Conservation (phyloP, 805 yeast species). For the Cyberlindnera euphorbiae region DNA sequence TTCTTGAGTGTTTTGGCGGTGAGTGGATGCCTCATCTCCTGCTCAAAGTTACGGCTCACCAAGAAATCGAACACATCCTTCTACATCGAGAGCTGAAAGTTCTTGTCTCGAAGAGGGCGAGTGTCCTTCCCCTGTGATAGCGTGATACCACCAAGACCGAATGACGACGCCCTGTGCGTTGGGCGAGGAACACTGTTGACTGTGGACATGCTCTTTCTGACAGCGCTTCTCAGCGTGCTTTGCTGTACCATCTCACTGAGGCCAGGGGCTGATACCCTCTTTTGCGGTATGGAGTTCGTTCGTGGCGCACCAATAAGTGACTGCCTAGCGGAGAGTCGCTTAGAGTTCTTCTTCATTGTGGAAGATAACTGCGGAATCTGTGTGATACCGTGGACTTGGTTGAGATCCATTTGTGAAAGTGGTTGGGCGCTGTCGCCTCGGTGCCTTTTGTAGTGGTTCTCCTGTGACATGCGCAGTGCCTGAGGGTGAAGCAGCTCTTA, state of each 20-base stretch:
- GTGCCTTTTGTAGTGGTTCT: constrained; percentile 19
- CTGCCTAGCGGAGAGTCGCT: constrained; percentile 24
- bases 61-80: constrained; percentile 66
- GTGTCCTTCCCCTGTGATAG: constrained; percentile 47
- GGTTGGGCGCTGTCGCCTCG: constrained; percentile 18
- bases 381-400: constrained; percentile 22
- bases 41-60: constrained; percentile 59
- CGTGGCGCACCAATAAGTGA: constrained; percentile 29
- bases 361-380: constrained; percentile 26
- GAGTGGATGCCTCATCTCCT: constrained; percentile 67
- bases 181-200: constrained; percentile 13
- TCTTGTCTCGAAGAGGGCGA: constrained; percentile 72
- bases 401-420: constrained; percentile 22
- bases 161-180: constrained; percentile 22
- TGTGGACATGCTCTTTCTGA: constrained; percentile 23
- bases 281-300: constrained; percentile 14
- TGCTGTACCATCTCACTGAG: constrained; percentile 26
- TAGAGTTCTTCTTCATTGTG: constrained; percentile 20
- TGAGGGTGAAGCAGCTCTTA: background rate
- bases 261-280: constrained; percentile 23
- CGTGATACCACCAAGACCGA: constrained; percentile 20
- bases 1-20: constrained; percentile 57
- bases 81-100: constrained; percentile 59
- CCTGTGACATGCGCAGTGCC: constrained; percentile 22
- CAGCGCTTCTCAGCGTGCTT: constrained; percentile 20